These are phyloP conservation scores for Diaporthe ilicicola DNA, from an alignment of 2,329 filamentous ascomycete genomes.

Conservation along the genomic window DNA sequence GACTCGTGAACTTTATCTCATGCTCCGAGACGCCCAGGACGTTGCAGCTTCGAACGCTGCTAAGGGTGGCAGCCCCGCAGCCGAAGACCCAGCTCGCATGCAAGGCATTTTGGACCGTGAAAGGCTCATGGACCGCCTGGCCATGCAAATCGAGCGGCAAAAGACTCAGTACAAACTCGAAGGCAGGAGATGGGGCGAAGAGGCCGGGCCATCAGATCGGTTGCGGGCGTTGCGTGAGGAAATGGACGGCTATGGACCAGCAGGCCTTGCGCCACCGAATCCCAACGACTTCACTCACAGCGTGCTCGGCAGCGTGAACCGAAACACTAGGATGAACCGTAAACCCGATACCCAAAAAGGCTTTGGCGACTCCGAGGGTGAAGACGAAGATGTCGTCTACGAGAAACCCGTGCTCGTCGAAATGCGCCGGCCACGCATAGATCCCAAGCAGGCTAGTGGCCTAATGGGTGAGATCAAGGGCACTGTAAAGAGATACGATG, in stretches of 20 bases:
- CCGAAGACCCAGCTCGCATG: slow-evolving; percentile 78
- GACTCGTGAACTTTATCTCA: slow-evolving; percentile 95
- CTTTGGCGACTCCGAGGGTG: slow-evolving; percentile 56
- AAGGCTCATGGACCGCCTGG: slow-evolving; percentile 88
- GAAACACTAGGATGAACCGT: slow-evolving; percentile 61
- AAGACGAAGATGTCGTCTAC: slow-evolving; percentile 70
- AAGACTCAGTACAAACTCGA: slow-evolving; percentile 99
- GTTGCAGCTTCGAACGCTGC: slow-evolving; percentile 86
- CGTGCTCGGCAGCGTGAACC: slow-evolving; percentile 76
- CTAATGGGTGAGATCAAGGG: slow-evolving; percentile 75
- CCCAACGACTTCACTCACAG: slow-evolving; percentile 74
- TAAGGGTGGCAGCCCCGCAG: slow-evolving; percentile 62
- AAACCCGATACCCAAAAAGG: slow-evolving; percentile 41
- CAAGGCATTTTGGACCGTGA: slow-evolving; percentile 94
- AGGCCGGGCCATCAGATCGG: slow-evolving; percentile 86
- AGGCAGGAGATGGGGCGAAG: slow-evolving; percentile 87
- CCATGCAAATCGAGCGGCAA: slow-evolving; percentile 94
- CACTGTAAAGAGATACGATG: slow-evolving; percentile 78
- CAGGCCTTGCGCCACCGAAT: slow-evolving; percentile 57
- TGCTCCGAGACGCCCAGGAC: slow-evolving; percentile 97
- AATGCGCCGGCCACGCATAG: slow-evolving; percentile 74
- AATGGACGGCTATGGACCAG: slow-evolving; percentile 74
- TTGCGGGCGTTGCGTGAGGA: slow-evolving; percentile 90
- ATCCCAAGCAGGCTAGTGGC: slow-evolving; percentile 72
- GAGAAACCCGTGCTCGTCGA: slow-evolving; percentile 84